Evolutionary conservation across 306 rosid genomes (phyloP).

Genomic region (Quercus berberidifolia): DNA sequence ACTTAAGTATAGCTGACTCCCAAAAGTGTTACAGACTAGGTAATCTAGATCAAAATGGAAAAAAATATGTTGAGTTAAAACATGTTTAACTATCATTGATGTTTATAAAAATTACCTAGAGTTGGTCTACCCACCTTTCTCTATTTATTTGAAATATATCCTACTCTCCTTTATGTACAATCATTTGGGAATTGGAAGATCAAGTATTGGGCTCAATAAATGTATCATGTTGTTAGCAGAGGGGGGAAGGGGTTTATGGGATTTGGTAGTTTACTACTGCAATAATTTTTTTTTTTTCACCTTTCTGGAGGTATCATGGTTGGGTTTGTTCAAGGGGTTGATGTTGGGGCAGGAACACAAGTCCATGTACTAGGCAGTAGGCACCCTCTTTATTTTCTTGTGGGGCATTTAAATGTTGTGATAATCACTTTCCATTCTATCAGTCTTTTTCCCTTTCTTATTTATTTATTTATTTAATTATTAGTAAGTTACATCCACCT

Average conservation of each 20-base stretch:
- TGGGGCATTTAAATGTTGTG: not conserved
- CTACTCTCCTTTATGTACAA: slow-evolving; percentile 5
- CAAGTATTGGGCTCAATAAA: not conserved
- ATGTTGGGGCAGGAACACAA: not conserved
- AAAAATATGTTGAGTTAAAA: slow-evolving; percentile 8
- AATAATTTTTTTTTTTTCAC: not conserved
- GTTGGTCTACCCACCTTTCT: slow-evolving; percentile 4
- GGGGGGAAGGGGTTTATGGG: not conserved
- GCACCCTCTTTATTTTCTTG: not conserved
- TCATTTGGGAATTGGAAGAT: slow-evolving; percentile 3
- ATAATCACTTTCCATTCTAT: no score
- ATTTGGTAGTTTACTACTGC: not conserved
- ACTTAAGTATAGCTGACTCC: not conserved
- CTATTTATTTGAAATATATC: not conserved
- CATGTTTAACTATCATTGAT: slow-evolving; percentile 16
- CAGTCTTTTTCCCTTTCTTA: no score
- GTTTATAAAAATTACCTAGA: slow-evolving; percentile 8
- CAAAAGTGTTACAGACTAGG: slow-evolving; percentile 10
- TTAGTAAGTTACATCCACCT: no score
- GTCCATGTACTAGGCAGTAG: not conserved
- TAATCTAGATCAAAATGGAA: slow-evolving; percentile 7
- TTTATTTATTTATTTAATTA: no score
- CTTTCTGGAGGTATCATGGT: not conserved
- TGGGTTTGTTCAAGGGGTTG: not conserved
- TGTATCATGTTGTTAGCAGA: not conserved